Percentiles rank a stretch among this genome's conserved stretches.
Evolutionary conservation across 176 grass and related monocot genomes (phyloP).

Genomic region (Dactylis glomerata): DNA sequence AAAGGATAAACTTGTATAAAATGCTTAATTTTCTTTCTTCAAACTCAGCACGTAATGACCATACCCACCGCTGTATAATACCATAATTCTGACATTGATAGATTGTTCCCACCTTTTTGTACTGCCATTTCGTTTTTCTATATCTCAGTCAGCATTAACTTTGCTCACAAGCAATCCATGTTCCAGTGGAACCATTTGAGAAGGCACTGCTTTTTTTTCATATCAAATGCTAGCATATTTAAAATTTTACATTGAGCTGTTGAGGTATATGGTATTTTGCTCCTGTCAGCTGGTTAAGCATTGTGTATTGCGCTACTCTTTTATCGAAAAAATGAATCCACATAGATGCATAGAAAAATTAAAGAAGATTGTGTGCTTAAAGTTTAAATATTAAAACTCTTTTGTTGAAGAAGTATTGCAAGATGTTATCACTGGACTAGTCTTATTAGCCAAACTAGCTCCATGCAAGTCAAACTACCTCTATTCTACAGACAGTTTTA

Average conservation of each 20-base stretch:
- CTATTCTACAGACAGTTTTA: background rate
- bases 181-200: conserved; percentile 17
- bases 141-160: background rate
- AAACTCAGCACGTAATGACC: conserved; percentile 12
- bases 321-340: background rate
- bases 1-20: background rate
- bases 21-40: conserved; percentile 4
- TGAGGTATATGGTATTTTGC: background rate
- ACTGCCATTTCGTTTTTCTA: background rate
- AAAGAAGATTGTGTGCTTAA: background rate
- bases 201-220: background rate
- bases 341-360: background rate
- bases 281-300: conserved; percentile 1
- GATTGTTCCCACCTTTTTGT: background rate
- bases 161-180: background rate
- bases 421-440: background rate
- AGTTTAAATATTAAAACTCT: background rate
- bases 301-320: background rate
- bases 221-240: conserved; percentile 9
- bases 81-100: conserved; percentile 9
- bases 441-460: conserved; percentile 1
- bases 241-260: background rate
- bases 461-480: background rate
- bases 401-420: background rate
- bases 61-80: background rate